Evolutionary conservation across 345 rosid species (phyloP).

Genomic region (Pistacia vera): DNA sequence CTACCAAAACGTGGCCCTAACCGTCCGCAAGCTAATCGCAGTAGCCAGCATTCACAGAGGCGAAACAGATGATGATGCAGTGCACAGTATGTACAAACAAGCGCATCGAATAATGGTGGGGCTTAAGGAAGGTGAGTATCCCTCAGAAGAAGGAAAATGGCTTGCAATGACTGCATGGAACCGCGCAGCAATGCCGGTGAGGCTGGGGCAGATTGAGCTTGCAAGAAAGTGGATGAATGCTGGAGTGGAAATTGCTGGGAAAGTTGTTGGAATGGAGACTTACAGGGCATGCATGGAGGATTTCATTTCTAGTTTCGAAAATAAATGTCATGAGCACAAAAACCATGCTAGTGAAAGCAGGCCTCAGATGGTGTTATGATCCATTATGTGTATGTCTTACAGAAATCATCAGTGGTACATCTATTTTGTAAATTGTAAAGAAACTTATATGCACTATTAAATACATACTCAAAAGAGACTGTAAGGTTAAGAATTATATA

Average conservation of each 20-base stretch:
- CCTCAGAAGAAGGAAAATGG: constrained; percentile 93
- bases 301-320: constrained; percentile 49
- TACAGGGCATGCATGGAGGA: constrained; percentile 87
- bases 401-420: background rate
- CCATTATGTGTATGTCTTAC: background rate
- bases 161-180: constrained; percentile 97
- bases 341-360: constrained; percentile 18
- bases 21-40: constrained; percentile 64
- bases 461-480: background rate
- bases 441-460: background rate
- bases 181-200: constrained; percentile 74
- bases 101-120: constrained; percentile 90
- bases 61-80: constrained; percentile 61
- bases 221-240: constrained; percentile 81
- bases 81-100: constrained; percentile 71
- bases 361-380: constrained; percentile 4
- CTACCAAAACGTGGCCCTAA: constrained; percentile 64
- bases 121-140: constrained; percentile 83
- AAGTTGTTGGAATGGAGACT: constrained; percentile 75
- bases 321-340: constrained; percentile 33
- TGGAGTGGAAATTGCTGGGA: constrained; percentile 69
- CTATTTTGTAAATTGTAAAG: background rate
- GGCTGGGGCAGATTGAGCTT: constrained; percentile 60
- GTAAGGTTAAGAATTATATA: background rate
- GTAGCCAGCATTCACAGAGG: constrained; percentile 70